Evolutionary conservation across 495 filamentous ascomycete genomes (phyloP).

Genomic region (Penicillium macrosclerotiorum): DNA sequence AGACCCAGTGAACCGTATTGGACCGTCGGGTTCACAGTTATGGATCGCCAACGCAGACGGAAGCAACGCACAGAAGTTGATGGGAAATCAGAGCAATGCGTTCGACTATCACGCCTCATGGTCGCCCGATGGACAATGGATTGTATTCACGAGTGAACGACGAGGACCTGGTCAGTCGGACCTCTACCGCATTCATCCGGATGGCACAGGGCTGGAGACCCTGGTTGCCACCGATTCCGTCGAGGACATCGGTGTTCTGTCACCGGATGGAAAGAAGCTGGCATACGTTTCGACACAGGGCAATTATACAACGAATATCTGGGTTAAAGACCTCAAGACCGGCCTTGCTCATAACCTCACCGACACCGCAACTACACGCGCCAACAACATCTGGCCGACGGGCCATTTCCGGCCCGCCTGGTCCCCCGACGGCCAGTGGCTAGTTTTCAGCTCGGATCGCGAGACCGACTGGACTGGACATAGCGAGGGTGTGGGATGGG

Average conservation of each 20-base stretch:
- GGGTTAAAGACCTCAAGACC: constrained; percentile 28
- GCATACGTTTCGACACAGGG: constrained; percentile 30
- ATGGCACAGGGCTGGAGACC: constrained; percentile 13
- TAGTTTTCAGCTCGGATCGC: constrained; percentile 14
- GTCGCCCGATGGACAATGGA: constrained; percentile 21
- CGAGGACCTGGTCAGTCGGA: constrained; percentile 16
- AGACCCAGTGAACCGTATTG: constrained; percentile 24
- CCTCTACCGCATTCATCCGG: constrained; percentile 11
- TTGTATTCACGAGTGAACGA: constrained; percentile 19
- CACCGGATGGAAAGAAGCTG: constrained; percentile 27
- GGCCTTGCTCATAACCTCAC: constrained; percentile 25
- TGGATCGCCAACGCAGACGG: constrained; percentile 31
- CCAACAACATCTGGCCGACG: constrained; percentile 15
- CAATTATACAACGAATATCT: constrained; percentile 22
- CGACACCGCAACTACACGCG: constrained; percentile 9
- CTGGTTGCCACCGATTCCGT: constrained; percentile 10
- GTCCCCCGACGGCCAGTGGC: constrained; percentile 16
- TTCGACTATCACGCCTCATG: constrained; percentile 33
- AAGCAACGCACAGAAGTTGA: constrained; percentile 18
- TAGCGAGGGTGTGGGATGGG: constrained; percentile 27
- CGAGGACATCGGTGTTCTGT: constrained; percentile 22
- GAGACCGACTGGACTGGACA: constrained; percentile 25
- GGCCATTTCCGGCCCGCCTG: constrained; percentile 26
- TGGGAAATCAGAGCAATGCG: constrained; percentile 17
- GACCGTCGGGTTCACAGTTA: constrained; percentile 19